phyloP scores from a whole-genome alignment of 129 eudicot species.

The carrot (Daucus carota) region DNA sequence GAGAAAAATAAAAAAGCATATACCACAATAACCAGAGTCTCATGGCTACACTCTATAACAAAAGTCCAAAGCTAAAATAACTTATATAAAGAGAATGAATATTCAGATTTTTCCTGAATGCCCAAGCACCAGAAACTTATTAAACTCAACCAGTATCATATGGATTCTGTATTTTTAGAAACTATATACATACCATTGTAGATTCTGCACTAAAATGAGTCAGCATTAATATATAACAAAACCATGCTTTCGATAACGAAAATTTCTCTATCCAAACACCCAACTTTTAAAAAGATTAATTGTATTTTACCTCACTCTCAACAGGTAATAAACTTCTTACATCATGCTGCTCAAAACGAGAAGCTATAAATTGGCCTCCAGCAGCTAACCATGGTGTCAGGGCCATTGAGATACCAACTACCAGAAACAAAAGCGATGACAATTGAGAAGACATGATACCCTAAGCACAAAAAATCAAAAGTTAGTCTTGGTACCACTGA shows the following conservation, averaged over 20 bases:
- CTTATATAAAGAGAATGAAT: background rate
- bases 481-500: background rate
- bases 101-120: too few relatives aligned
- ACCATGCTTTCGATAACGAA: background rate
- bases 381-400: conserved; percentile 98
- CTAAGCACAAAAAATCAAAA: conserved; percentile 40
- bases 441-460: conserved; percentile 93
- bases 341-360: conserved; percentile 94
- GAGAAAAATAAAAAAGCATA: too few relatives aligned
- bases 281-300: background rate
- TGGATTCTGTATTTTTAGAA: background rate
- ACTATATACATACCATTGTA: background rate
- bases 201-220: background rate
- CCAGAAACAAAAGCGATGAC: conserved; percentile 91
- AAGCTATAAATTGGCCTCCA: conserved; percentile 94
- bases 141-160: background rate
- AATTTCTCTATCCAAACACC: background rate
- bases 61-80: background rate
- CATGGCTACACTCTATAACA: background rate
- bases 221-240: background rate
- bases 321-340: conserved; percentile 87
- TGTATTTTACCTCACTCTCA: conserved; percentile 79
- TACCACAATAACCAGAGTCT: background rate
- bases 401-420: conserved; percentile 98
- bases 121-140: background rate